Conservation (phyloP, 164 flowering plant species). For the Sextonia rubra region DNA sequence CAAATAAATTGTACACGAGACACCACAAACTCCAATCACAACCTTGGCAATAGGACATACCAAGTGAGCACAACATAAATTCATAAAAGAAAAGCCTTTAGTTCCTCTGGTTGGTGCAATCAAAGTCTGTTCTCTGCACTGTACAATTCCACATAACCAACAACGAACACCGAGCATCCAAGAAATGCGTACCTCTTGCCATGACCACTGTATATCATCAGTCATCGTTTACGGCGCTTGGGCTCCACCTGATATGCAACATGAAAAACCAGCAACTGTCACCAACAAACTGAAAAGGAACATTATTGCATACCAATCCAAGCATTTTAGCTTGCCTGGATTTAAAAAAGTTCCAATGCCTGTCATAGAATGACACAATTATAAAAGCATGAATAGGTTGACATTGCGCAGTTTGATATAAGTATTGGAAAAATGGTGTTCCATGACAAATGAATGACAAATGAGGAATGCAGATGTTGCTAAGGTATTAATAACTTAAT, state of each 20-base stretch:
- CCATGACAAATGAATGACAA: no score
- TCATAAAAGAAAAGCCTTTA: not conserved
- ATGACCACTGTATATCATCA: not conserved
- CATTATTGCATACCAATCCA: not conserved
- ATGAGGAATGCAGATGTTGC: no score
- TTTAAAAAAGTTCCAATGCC: not conserved
- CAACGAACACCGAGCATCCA: not conserved
- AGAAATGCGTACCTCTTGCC: not conserved
- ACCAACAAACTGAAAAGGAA: not conserved
- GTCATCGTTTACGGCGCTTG: slow-evolving; percentile 1
- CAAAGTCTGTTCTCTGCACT: slow-evolving; percentile 1
- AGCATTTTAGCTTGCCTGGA: not conserved
- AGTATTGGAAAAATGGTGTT: no score
- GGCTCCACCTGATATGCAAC: not conserved
- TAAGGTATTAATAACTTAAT: no score
- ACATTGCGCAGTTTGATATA: not conserved
- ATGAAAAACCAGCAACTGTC: not conserved
- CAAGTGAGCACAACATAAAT: not conserved
- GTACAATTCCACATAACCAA: not conserved
- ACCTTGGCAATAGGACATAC: not conserved
- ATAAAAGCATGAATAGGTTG: not conserved
- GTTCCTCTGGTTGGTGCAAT: not conserved
- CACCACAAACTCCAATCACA: not conserved
- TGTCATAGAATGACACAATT: not conserved
- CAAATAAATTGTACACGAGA: not conserved